Percentiles rank a stretch among this genome's conserved stretches.
phyloP scores from a whole-genome alignment of 73 alveolate species.

The Paramecium tetraurelia region DNA sequence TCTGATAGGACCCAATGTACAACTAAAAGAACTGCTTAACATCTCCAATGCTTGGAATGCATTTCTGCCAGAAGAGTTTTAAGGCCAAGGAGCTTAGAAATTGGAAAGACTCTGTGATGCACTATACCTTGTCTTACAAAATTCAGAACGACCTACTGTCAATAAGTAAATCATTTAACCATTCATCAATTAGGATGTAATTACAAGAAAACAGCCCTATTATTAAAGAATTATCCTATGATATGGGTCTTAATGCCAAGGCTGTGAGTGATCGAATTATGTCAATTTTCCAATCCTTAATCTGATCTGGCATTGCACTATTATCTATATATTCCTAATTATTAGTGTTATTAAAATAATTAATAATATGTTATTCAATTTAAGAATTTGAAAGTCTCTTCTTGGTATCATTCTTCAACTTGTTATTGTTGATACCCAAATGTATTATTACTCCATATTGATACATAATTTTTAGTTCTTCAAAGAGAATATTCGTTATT shows the following conservation, averaged over 20 bases:
- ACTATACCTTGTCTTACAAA: background rate
- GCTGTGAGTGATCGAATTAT: slow-evolving; percentile 17
- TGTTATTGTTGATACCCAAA: background rate
- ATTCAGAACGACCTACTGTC: background rate
- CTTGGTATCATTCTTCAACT: background rate
- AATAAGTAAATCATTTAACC: background rate
- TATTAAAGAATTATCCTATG: slow-evolving; percentile 18
- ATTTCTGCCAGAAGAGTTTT: slow-evolving; percentile 17
- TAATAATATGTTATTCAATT: background rate
- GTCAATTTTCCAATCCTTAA: background rate
- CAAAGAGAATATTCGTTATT: background rate
- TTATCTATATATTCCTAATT: background rate
- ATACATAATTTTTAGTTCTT: background rate
- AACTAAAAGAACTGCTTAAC: background rate
- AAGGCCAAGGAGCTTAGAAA: slow-evolving; percentile 37
- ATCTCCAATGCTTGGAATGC: slow-evolving; percentile 47
- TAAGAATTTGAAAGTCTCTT: too few species aligned
- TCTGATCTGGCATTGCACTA: background rate
- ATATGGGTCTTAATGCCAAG: slow-evolving; percentile 42
- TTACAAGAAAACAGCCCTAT: slow-evolving; percentile 38
- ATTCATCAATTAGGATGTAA: background rate
- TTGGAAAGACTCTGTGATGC: slow-evolving; percentile 51
- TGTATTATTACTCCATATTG: background rate
- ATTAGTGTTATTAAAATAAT: background rate
- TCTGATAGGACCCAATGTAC: slow-evolving; percentile 30